phyloP scores from a whole-genome alignment of 2,329 filamentous ascomycete genomes.

The Phoma herbarum region DNA sequence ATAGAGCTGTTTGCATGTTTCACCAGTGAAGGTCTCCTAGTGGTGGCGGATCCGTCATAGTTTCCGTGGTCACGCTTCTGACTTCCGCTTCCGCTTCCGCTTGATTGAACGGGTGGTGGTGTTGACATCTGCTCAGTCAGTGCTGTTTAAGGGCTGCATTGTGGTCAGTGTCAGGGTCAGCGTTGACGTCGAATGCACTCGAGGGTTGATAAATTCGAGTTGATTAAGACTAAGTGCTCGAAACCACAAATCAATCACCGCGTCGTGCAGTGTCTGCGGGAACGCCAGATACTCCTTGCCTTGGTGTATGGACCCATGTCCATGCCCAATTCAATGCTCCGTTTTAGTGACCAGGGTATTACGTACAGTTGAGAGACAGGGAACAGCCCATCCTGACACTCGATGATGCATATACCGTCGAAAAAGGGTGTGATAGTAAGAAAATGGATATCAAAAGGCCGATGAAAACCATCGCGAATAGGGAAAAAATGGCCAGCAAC shows the following conservation, averaged over 20 bases:
- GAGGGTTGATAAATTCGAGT: slow-evolving; percentile 1
- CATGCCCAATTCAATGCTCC: slow-evolving; percentile 23
- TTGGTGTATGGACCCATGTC: slow-evolving; percentile 4
- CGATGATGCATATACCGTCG: slow-evolving; percentile 11
- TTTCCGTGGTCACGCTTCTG: background rate
- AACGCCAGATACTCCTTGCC: slow-evolving; percentile 20
- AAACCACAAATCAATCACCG: slow-evolving; percentile 12
- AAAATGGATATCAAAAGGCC: background rate
- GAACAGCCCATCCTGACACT: background rate
- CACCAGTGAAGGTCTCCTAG: slow-evolving; percentile 15
- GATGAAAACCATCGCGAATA: slow-evolving; percentile 4
- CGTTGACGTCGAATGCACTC: background rate
- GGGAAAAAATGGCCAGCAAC: slow-evolving; percentile 5
- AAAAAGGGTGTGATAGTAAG: slow-evolving; percentile 2
- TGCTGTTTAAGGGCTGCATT: background rate
- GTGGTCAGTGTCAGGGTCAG: background rate
- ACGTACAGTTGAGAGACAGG: slow-evolving; percentile 11
- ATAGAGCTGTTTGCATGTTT: slow-evolving; percentile 9
- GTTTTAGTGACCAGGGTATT: slow-evolving; percentile 31
- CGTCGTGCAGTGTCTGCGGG: slow-evolving; percentile 12
- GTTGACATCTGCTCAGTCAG: background rate
- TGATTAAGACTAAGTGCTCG: slow-evolving; percentile 20
- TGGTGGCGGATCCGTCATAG: slow-evolving; percentile 12
- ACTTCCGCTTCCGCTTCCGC: slow-evolving; percentile 7
- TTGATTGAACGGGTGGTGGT: background rate